Evolutionary conservation across 805 yeast species (phyloP).

Genomic region (Hanseniaspora clermontiae): DNA sequence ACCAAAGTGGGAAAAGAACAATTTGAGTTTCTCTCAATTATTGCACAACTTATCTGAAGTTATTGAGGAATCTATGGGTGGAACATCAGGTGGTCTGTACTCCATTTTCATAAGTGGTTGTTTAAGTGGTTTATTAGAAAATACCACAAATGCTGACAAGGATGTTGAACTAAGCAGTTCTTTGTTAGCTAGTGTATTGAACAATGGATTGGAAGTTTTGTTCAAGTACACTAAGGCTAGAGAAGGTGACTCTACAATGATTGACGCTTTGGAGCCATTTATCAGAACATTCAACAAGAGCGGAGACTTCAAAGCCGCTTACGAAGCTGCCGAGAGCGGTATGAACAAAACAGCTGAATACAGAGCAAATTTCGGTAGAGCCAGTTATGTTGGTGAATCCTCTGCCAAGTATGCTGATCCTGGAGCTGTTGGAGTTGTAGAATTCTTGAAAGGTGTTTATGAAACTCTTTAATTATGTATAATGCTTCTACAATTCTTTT

Average conservation of each 20-base stretch:
- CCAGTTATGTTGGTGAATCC: slow-evolving; percentile 78
- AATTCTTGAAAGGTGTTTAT: slow-evolving; percentile 31
- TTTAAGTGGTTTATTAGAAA: slow-evolving; percentile 37
- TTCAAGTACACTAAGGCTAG: slow-evolving; percentile 83
- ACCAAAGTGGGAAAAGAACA: slow-evolving; percentile 29
- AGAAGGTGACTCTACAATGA: slow-evolving; percentile 73
- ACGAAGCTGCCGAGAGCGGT: slow-evolving; percentile 57
- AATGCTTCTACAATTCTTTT: not conserved
- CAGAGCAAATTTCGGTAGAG: slow-evolving; percentile 84
- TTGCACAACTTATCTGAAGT: slow-evolving; percentile 59
- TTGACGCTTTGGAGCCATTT: slow-evolving; percentile 84
- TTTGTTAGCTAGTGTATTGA: slow-evolving; percentile 38
- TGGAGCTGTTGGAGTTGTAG: slow-evolving; percentile 81
- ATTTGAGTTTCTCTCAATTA: slow-evolving; percentile 39
- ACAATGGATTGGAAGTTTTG: slow-evolving; percentile 53
- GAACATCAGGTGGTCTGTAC: slow-evolving; percentile 89
- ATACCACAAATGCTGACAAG: slow-evolving; percentile 16
- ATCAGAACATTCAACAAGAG: slow-evolving; percentile 45
- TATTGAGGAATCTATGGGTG: slow-evolving; percentile 90
- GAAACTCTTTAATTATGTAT: not conserved
- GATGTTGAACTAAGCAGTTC: slow-evolving; percentile 24
- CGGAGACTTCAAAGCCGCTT: slow-evolving; percentile 45
- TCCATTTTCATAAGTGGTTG: slow-evolving; percentile 74
- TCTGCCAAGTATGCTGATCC: slow-evolving; percentile 66
- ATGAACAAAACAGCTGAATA: slow-evolving; percentile 62